Conservation (phyloP, 306 rosid genomes). For the Coriaria nepalensis region DNA sequence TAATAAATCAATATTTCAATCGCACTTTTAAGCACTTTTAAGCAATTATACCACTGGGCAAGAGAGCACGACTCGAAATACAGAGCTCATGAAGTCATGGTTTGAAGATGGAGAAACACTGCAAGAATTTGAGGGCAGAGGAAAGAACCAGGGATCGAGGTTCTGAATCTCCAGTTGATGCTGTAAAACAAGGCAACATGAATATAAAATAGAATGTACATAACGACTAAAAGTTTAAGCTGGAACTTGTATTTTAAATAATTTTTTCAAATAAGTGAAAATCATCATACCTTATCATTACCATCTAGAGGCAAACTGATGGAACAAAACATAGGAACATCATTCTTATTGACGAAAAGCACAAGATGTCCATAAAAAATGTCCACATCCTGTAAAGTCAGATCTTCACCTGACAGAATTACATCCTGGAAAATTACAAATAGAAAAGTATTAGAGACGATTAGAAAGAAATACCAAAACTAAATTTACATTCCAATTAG, state of each 20-base stretch:
- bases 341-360: slow-evolving; percentile 60
- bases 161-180: slow-evolving; percentile 33
- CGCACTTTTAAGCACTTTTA: too few relatives aligned
- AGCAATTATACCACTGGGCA: slow-evolving; percentile 78
- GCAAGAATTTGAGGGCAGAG: slow-evolving; percentile 60
- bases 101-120: slow-evolving; percentile 70
- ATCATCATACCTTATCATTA: slow-evolving; percentile 44
- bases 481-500: slow-evolving; percentile 54
- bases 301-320: slow-evolving; percentile 43
- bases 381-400: slow-evolving; percentile 69
- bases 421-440: slow-evolving; percentile 35
- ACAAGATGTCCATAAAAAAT: slow-evolving; percentile 69
- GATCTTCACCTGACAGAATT: slow-evolving; percentile 50
- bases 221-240: too few relatives aligned
- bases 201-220: slow-evolving; percentile 14
- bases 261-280: not conserved
- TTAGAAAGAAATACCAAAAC: slow-evolving; percentile 3
- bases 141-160: slow-evolving; percentile 81
- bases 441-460: slow-evolving; percentile 13
- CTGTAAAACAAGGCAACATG: slow-evolving; percentile 33
- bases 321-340: slow-evolving; percentile 55
- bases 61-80: slow-evolving; percentile 74
- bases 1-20: too few relatives aligned
- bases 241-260: too few relatives aligned
- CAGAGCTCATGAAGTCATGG: slow-evolving; percentile 60